Base-by-base conservation (phyloP, 768 basidiomycete genomes). In the Termitomyces sp. region DNA sequence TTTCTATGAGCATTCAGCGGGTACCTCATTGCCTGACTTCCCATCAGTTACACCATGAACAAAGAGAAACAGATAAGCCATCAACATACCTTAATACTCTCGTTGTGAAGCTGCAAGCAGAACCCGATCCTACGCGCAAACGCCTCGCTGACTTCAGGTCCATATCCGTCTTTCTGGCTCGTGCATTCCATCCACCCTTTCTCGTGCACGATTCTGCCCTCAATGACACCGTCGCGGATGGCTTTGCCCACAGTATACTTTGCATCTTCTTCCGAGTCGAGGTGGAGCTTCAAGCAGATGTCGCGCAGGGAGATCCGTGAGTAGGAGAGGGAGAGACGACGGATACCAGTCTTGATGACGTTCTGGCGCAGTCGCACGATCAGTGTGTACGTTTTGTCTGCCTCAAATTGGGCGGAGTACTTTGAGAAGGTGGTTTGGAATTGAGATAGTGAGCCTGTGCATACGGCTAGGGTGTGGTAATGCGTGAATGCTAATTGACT, bases 171-270 rank as follows among this genome's bases (percentile, higher is more conserved):
- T 75, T 90, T 91, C 71, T 85, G 84, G 20, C 79, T 80, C 7
- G 84, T 87, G 64, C 91, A 92, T 70, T 94, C 89, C 93, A 98
- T 94, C 89, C 91, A 96, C 14, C 97, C 97, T 64, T 89, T 88
- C 74, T 93, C 92, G 68, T 98, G 96, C 59, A 95, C 91, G 64
- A 98, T 84, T 28, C 82, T 81, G 12, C 92, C 94, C 63, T 95
- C 93, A 61, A 98, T 95, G 52, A 98, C 95, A 14, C 93, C 95
- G 71, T 98, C 96, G 28, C 96, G 82, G 70, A 98, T 96, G 9
- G 96, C 95, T 74, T 98, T 98, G 41, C 95, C 94, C 4, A 97
- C 96, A 58, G 98, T 95, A 73, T 98, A 98, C 74, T 98, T 96
- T 2, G 96, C 95, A 66, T 98, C 96, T 73, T 98, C 96, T 70